A percentile compares a stretch with the other conserved stretches of the same genome.
Evolutionary conservation across 176 grass and related monocot species (phyloP).

Genomic region (Oryza brachyantha): DNA sequence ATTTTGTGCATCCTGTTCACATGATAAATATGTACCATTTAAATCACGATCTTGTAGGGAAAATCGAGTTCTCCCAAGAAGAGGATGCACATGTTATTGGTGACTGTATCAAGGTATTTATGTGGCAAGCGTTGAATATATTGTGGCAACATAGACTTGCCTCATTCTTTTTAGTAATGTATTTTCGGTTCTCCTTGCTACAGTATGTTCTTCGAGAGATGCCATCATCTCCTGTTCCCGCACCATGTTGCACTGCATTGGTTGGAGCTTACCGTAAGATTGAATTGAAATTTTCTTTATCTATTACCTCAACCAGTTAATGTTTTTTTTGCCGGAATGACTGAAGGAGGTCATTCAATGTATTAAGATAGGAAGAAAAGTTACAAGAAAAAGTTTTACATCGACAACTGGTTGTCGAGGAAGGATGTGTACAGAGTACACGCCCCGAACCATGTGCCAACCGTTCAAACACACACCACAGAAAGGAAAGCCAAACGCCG

Average conservation of each 20-base stretch:
- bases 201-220: conserved; percentile 92
- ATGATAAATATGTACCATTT: background rate
- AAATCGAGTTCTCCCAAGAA: conserved; percentile 80
- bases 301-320: background rate
- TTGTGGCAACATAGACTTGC: background rate
- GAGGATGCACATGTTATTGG: conserved; percentile 98
- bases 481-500: no score
- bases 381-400: no score
- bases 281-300: conserved; percentile 22
- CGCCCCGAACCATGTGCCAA: no score
- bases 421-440: no score
- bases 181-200: conserved; percentile 41
- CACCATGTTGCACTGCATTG: conserved; percentile 77
- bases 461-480: no score
- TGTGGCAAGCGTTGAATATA: conserved; percentile 27
- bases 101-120: conserved; percentile 95
- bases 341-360: no score
- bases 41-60: conserved; percentile 59
- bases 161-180: conserved; percentile 19
- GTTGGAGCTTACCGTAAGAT: conserved; percentile 87
- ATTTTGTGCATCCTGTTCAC: conserved; percentile 11
- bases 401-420: no score
- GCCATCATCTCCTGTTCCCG: conserved; percentile 83
- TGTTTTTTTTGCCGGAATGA: no score
- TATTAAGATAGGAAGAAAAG: no score